Evolutionary conservation across 78 protist species (phyloP).

Genomic region (Dictyostelium citrinum): DNA sequence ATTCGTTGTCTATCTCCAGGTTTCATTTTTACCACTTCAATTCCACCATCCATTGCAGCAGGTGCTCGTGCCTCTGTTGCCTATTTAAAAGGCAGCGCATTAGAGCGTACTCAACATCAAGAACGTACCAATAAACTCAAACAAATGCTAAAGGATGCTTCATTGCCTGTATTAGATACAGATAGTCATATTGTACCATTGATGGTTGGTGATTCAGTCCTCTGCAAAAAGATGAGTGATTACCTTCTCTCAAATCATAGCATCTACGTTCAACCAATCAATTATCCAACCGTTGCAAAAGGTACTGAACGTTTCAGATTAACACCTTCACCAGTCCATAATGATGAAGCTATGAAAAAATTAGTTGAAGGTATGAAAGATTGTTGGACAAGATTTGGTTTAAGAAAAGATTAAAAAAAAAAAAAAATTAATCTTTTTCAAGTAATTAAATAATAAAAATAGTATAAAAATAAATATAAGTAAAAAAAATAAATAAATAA

Average conservation of each 20-base stretch:
- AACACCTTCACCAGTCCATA: slow-evolving; percentile 93
- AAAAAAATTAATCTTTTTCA: background rate
- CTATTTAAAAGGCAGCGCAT: slow-evolving; percentile 73
- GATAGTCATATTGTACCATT: slow-evolving; percentile 92
- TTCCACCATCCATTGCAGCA: slow-evolving; percentile 94
- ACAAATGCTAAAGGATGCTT: slow-evolving; percentile 72
- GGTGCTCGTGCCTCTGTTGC: slow-evolving; percentile 91
- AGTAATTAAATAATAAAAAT: background rate
- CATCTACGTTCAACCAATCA: slow-evolving; percentile 95
- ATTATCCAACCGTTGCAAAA: slow-evolving; percentile 95
- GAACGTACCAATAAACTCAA: slow-evolving; percentile 66
- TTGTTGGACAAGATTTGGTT: slow-evolving; percentile 82
- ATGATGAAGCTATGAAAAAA: slow-evolving; percentile 67
- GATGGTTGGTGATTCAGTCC: slow-evolving; percentile 89
- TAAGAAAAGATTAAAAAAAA: background rate
- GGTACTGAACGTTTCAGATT: slow-evolving; percentile 88
- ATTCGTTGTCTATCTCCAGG: slow-evolving; percentile 91
- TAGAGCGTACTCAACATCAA: slow-evolving; percentile 80
- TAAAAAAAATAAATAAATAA: background rate
- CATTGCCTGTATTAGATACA: slow-evolving; percentile 85
- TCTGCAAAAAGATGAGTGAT: slow-evolving; percentile 86
- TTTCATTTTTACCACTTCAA: slow-evolving; percentile 95
- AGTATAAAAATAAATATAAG: background rate
- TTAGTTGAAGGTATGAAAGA: slow-evolving; percentile 63
- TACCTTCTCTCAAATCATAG: slow-evolving; percentile 77